Base-by-base conservation (phyloP, 441 rosid species). In the Populus hybrid region DNA sequence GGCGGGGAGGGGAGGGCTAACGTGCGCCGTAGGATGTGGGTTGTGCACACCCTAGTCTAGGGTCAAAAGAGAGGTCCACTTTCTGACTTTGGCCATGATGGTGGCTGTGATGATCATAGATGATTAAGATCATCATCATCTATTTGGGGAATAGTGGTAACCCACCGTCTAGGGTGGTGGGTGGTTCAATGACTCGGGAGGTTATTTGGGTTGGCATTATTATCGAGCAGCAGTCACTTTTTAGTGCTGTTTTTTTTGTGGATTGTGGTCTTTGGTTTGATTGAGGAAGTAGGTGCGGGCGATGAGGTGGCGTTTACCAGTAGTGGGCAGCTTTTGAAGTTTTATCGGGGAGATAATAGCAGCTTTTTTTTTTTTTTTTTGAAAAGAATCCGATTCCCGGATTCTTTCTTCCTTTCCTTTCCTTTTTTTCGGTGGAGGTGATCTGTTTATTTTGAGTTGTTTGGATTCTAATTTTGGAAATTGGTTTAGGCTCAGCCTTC, bases 21-120 rank as follows among this genome's bases (percentile, higher is more conserved):
- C 85, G 87, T 88, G 85, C 89, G 80, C 92, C 83, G 75, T 10
- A 68, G 79, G 81, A 75, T 61, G 57, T 71, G 75, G 80, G 80
- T 59, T 59, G 84, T 75, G 70, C 84, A 71, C 79, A 12, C 12
- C 76, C 7, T 3, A 61, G 10, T 65, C 71, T 68, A 35, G 69
- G 53, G 68, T 61, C 69, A 46, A 75, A 23, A 42, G 32, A 38
- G 70, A 71, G 85, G 87, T 76, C 88, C 79, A 82, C 82, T 63
- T 50, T 72, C 73, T 76, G 66, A 75, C 50, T 63, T 74, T 59
- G 38, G 46, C 68, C 75, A 30, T 26, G 50, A 59, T 59, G 64
- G 24, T 59, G 64, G 64, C 24, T 59, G 64, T n/a, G 64, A 59
- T 59, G 64, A 70, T 38, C 57, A 42, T 8, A 18, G 73, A 8